phyloP scores from a whole-genome alignment of 2,329 filamentous ascomycete genomes.

The Orbilia brochopaga region DNA sequence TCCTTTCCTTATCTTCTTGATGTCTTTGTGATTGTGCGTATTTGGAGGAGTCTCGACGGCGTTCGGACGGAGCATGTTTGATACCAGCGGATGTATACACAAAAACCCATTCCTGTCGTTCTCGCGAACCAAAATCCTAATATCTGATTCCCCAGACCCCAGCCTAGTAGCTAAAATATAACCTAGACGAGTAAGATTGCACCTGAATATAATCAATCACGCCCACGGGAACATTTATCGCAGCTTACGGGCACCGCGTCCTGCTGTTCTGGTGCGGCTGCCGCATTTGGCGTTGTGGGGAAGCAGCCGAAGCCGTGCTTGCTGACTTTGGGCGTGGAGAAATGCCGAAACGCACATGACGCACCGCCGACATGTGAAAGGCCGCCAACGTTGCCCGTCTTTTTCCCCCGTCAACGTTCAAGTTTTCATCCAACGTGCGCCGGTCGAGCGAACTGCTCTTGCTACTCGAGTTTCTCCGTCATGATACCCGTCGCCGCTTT shows the following conservation, averaged over 20 bases:
- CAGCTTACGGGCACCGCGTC: neutral
- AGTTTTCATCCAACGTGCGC: conserved; percentile 4
- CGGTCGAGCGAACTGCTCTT: neutral
- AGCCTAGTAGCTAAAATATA: neutral
- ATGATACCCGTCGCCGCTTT: conserved; percentile 44
- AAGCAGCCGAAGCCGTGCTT: conserved; percentile 21
- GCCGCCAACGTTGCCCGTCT: conserved; percentile 22
- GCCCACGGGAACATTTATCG: conserved; percentile 1
- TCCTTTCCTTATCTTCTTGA: neutral
- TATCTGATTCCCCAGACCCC: neutral
- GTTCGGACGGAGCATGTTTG: conserved; percentile 41
- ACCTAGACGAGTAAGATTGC: too few species aligned
- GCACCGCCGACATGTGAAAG: conserved; percentile 50
- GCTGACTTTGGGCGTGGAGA: conserved; percentile 43
- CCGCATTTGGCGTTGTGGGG: conserved; percentile 40
- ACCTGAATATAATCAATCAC: too few species aligned
- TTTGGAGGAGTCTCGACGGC: conserved; percentile 33
- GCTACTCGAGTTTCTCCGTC: conserved; percentile 27
- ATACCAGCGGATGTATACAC: conserved; percentile 42
- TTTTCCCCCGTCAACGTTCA: conserved; percentile 2
- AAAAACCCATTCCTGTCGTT: conserved; percentile 22
- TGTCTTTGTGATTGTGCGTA: conserved; percentile 9
- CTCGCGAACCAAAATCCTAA: neutral
- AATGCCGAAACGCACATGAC: conserved; percentile 51
- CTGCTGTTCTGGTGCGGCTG: conserved; percentile 23